Evolutionary conservation across 768 basidiomycete species (phyloP).

Genomic region (Psilocybe subaeruginosa): DNA sequence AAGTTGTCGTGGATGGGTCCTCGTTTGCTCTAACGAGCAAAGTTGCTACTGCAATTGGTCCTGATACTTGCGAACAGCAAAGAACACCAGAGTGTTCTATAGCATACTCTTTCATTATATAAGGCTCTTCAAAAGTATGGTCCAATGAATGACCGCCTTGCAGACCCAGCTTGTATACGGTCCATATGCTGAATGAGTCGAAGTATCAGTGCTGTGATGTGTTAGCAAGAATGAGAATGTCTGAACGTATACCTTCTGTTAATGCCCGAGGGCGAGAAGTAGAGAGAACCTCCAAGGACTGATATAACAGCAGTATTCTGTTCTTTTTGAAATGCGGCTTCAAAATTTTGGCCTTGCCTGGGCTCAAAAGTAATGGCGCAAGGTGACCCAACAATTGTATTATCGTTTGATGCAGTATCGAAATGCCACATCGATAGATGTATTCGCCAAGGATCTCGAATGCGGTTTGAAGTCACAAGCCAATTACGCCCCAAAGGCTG

Average conservation of each 20-base stretch:
- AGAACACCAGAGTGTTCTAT: background rate
- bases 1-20: too few relatives aligned
- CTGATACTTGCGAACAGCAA: background rate
- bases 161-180: background rate
- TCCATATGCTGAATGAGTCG: background rate
- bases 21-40: background rate
- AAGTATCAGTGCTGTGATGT: too few relatives aligned
- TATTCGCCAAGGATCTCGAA: too few relatives aligned
- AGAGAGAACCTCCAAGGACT: background rate
- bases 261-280: background rate
- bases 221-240: too few relatives aligned
- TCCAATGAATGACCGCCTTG: background rate
- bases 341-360: background rate
- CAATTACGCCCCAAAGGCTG: background rate
- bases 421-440: too few relatives aligned
- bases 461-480: background rate
- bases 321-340: background rate
- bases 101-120: background rate
- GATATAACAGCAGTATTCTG: background rate
- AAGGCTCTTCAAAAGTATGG: background rate
- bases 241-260: background rate
- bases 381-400: too few relatives aligned
- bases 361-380: background rate
- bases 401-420: too few relatives aligned
- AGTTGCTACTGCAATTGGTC: background rate